Evolutionary conservation across 768 basidiomycete genomes (phyloP), one percentile per base, ranked within the genome.

Genomic region (Leccinum fibrillosum): DNA sequence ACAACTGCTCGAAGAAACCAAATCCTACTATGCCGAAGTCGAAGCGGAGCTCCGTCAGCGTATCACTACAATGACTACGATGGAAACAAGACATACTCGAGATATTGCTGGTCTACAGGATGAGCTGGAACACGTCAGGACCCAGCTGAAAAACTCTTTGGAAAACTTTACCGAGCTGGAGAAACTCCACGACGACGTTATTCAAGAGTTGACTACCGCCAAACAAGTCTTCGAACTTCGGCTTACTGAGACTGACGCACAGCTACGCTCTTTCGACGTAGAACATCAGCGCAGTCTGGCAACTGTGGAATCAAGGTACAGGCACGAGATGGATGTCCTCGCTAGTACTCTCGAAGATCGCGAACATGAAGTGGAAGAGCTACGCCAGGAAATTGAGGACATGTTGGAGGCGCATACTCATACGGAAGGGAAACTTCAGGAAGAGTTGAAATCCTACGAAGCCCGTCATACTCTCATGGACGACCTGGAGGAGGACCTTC

Each of bases 301-400:
- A n/a, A 53, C 50, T 49, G 74, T 61, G 73, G 78, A 66, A 67
- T 70, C 45, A 68, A 77, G 61, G 64, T 76, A 55, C 58, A 69
- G 25, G 67, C 70, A 39, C 19, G 61, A 76, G 42, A 66, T 69
- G 17, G 69, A 72, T 19, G 65, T 77, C 44, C 72, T 82, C 23
- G 72, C 78, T 25, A 65, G 69, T 28, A 71, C 73, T 25, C 69
- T 73, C 32, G 72, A 76, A 49, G 78, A 77, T 54, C 75, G 74
- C 21, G 69, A 73, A 49, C 71, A 70, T 26, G 68, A 74, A n/a
- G 21, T 64, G 13, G 61, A 73, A 35, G 59, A 66, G 7, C 68
- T 83, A 37, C 69, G 71, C 50, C 59, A 61, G 45, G 72, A 77
- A 35, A 68, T 86, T 5, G 74, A 76, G 62, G 68, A 75, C 7